These are phyloP conservation scores for Tetradesmus obliquus DNA, from an alignment of 139 green algal species.

Conservation along the genomic window DNA sequence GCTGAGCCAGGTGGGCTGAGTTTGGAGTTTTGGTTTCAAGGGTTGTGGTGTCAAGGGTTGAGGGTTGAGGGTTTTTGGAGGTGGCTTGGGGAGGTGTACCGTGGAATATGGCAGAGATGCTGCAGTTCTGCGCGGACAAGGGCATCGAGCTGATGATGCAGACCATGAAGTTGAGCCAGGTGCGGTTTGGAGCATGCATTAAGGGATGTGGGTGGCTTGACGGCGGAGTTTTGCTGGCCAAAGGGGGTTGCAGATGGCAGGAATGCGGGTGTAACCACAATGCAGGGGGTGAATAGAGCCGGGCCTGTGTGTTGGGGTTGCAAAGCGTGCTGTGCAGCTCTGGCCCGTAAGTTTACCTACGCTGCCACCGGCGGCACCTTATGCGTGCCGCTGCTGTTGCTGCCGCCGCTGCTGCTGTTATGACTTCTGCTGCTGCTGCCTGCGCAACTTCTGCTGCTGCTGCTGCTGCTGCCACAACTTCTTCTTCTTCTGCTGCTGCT, in stretches of 20 bases:
- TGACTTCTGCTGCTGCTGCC: not conserved
- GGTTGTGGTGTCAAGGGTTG: not conserved
- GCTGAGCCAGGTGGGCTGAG: conserved; percentile 43
- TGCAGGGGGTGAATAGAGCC: no score
- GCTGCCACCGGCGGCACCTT: not conserved
- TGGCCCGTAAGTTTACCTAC: not conserved
- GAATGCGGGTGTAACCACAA: no score
- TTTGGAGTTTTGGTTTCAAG: not conserved
- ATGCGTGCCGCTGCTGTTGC: not conserved
- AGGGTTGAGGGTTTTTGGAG: not conserved
- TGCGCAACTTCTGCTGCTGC: not conserved
- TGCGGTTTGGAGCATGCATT: not conserved
- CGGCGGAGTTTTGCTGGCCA: no score
- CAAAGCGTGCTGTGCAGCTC: not conserved
- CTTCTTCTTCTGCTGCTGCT: not conserved
- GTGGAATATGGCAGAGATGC: no score
- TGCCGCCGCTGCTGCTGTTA: not conserved
- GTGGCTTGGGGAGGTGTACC: no score
- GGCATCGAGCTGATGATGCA: not conserved
- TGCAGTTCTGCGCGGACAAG: not conserved
- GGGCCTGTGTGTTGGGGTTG: no score
- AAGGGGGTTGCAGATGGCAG: no score
- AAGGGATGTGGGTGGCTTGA: no score
- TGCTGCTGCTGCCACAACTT: not conserved
- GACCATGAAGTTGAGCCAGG: not conserved